phyloP scores from a whole-genome alignment of 371 early-diverging fungal genomes.

The Syncephalis fuscata region DNA sequence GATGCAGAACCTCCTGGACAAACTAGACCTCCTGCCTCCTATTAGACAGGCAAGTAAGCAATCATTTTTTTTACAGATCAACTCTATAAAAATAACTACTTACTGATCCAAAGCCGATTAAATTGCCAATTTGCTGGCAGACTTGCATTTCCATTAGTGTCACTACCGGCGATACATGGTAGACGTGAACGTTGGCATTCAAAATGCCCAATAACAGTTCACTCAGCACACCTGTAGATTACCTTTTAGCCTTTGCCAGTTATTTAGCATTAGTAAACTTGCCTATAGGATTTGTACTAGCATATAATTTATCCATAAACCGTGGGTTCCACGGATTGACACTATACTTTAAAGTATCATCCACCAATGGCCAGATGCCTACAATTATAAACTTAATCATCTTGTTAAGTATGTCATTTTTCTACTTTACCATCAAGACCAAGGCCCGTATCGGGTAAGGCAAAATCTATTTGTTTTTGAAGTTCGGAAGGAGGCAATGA shows the following conservation, averaged over 20 bases:
- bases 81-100: neutral
- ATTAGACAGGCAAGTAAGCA: neutral
- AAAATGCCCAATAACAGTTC: slow-evolving; percentile 56
- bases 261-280: neutral
- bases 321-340: slow-evolving; percentile 57
- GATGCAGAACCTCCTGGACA: slow-evolving; percentile 71
- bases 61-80: neutral
- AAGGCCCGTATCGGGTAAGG: neutral
- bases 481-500: neutral
- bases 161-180: slow-evolving; percentile 56
- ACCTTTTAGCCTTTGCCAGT: neutral
- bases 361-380: neutral
- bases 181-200: slow-evolving; percentile 73
- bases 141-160: slow-evolving; percentile 57
- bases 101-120: slow-evolving; percentile 29
- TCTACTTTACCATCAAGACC: neutral
- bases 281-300: slow-evolving; percentile 56
- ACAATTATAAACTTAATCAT: neutral
- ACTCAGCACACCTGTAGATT: slow-evolving; percentile 34
- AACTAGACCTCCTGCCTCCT: slow-evolving; percentile 43
- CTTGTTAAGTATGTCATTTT: too few species aligned
- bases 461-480: neutral
- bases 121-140: slow-evolving; percentile 28
- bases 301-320: slow-evolving; percentile 77
- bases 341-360: slow-evolving; percentile 14